Conservation (phyloP, 306 rosid species). For the Prosopis cineraria region DNA sequence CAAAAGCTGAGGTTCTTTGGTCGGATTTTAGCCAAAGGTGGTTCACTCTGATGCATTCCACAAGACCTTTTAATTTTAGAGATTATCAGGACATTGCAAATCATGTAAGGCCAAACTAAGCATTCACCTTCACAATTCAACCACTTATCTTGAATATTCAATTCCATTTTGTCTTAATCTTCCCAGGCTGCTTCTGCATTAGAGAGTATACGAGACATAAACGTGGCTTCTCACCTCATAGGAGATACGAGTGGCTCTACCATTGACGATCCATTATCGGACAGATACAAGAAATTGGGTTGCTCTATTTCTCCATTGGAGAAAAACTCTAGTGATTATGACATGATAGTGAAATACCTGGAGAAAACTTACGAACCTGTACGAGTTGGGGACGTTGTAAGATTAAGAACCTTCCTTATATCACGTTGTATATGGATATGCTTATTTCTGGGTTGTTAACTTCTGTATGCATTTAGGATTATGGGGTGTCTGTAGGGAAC, state of each 20-base stretch:
- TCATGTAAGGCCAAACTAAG: constrained; percentile 53
- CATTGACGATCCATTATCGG: constrained; percentile 76
- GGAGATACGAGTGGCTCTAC: constrained; percentile 81
- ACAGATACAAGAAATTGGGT: constrained; percentile 60
- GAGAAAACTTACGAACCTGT: constrained; percentile 76
- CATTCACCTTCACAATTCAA: background rate
- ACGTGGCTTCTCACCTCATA: constrained; percentile 69
- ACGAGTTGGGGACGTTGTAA: constrained; percentile 73
- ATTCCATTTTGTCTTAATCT: background rate
- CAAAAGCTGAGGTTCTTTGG: constrained; percentile 75
- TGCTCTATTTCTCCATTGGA: constrained; percentile 65
- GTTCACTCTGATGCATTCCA: constrained; percentile 84
- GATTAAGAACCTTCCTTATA: background rate
- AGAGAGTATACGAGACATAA: constrained; percentile 76
- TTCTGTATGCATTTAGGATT: constrained; percentile 56
- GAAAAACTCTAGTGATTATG: constrained; percentile 61
- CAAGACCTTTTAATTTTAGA: constrained; percentile 77
- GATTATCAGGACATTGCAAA: constrained; percentile 81
- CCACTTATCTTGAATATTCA: background rate
- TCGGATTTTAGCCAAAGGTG: constrained; percentile 87
- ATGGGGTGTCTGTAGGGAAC: constrained; percentile 63
- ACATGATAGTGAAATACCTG: constrained; percentile 77
- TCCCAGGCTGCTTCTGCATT: constrained; percentile 71
- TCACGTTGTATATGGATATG: background rate
- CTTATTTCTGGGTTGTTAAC: background rate